Evolutionary conservation across 495 filamentous ascomycete genomes (phyloP), one percentile per base, ranked within the genome.

Genomic region (Bacidia rubella): DNA sequence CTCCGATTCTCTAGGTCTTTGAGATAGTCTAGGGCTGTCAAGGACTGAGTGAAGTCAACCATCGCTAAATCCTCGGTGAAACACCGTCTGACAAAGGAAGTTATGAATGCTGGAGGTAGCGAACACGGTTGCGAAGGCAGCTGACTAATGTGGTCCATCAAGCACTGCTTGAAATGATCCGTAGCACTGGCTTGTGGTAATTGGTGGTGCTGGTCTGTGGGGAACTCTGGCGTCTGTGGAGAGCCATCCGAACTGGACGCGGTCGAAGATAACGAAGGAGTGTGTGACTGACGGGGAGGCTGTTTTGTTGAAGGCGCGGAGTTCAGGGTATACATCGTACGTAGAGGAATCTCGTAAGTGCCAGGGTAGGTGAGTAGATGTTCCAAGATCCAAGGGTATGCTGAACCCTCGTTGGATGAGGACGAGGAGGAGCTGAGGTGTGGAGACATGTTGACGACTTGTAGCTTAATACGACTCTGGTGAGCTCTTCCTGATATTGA

Each of bases 241-340:
- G 67, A 52, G 62, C 60, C 67, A 60, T 57, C 61, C 60, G 66
- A 52, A 61, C 64, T 52, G 39, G 55, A 61, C 54, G 59, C 60
- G 40, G 54, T 60, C 50, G 59, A 73, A 20, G 58, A 72, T 61
- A 54, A 61, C 54, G 68, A 66, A 39, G 65, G 69, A 55, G 56
- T 65, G 56, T 49, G 53, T 12, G 59, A 50, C 42, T 56, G 70
- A 44, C 49, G 65, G 46, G 54, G 68, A 20, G 60, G 53, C 46
- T 69, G 66, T 65, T 74, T 60, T 51, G 69, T 65, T 47, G 66
- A 64, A 3, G 77, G 71, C 39, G 76, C 70, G 54, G 74, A 81
- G 60, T 87, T 87, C 63, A 87, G 70, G 12, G 73, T 74, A 63
- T 87, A 87, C 73, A 86, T 85, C 52, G 78, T 84, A 48, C 82